A percentile compares a stretch with the other conserved stretches of the same genome.
Evolutionary conservation across 108 stramenopile species (phyloP).

Genomic region (Conticribra weissflogii): DNA sequence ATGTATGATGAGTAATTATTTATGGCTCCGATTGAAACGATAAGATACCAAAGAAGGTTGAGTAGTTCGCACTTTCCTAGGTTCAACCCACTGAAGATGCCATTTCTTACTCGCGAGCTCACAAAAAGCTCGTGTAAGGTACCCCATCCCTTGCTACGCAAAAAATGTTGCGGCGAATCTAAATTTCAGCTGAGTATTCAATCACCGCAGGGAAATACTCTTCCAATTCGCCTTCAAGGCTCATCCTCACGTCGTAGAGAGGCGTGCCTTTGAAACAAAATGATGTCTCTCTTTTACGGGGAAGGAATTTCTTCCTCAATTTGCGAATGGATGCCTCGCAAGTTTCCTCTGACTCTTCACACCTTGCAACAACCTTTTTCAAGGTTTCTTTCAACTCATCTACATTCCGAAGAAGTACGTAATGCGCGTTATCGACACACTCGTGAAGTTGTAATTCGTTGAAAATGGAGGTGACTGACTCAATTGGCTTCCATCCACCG

Average conservation of each 20-base stretch:
- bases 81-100: too few relatives aligned
- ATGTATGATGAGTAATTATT: too few relatives aligned
- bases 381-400: slow-evolving; percentile 21
- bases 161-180: not conserved
- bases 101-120: too few relatives aligned
- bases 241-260: slow-evolving; percentile 12
- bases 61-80: too few relatives aligned
- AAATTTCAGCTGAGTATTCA: not conserved
- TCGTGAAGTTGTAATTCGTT: slow-evolving; percentile 32
- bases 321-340: slow-evolving; percentile 31
- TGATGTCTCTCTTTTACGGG: slow-evolving; percentile 10
- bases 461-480: slow-evolving; percentile 36
- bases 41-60: too few relatives aligned
- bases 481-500: slow-evolving; percentile 54
- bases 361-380: slow-evolving; percentile 7
- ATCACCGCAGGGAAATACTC: slow-evolving; percentile 35
- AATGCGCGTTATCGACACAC: slow-evolving; percentile 30
- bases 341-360: slow-evolving; percentile 17
- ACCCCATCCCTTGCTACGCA: too few relatives aligned
- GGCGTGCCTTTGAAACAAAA: slow-evolving; percentile 17
- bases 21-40: too few relatives aligned
- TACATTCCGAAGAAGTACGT: slow-evolving; percentile 29
- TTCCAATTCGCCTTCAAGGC: slow-evolving; percentile 30
- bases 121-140: too few relatives aligned
- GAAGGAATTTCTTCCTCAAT: slow-evolving; percentile 23